phyloP scores from a whole-genome alignment of 2,329 filamentous ascomycete genomes.

The Periconia sp. region DNA sequence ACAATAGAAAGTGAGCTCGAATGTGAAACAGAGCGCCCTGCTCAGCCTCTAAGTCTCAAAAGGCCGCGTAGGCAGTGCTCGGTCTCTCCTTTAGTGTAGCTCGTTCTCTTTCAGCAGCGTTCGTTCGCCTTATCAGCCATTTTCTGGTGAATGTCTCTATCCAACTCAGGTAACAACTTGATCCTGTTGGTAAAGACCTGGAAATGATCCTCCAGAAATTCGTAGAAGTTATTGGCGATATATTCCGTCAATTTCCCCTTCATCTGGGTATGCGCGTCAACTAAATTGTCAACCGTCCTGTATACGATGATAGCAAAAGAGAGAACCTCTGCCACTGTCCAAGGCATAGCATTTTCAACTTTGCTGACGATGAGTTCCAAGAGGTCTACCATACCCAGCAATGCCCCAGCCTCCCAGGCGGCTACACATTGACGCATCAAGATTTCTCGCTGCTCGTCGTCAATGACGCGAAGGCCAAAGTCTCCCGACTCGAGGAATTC shows the following conservation, averaged over 20 bases:
- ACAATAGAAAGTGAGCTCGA: no score
- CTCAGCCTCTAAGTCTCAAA: no score
- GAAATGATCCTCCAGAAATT: constrained; percentile 15
- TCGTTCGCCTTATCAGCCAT: constrained; percentile 4
- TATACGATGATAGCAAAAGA: constrained; percentile 24
- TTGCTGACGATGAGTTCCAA: constrained; percentile 32
- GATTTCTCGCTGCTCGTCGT: constrained; percentile 14
- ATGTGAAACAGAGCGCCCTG: no score
- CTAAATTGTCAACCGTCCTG: background rate
- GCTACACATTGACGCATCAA: constrained; percentile 24
- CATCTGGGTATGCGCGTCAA: constrained; percentile 16
- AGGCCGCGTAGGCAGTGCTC: no score
- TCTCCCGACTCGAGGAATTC: constrained; percentile 28
- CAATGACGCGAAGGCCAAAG: constrained; percentile 26
- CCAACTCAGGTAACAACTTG: constrained; percentile 20
- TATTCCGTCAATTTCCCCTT: constrained; percentile 19
- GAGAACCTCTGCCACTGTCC: constrained; percentile 19
- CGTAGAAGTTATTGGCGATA: constrained; percentile 28
- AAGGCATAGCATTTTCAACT: constrained; percentile 15
- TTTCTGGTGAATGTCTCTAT: constrained; percentile 16
- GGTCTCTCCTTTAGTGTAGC: no score
- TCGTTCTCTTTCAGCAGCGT: no score
- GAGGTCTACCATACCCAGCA: constrained; percentile 31
- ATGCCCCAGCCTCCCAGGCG: constrained; percentile 29
- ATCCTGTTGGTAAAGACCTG: constrained; percentile 14